Evolutionary conservation across 2,329 filamentous ascomycete genomes (phyloP).

Genomic region (Neofusicoccum sp.): DNA sequence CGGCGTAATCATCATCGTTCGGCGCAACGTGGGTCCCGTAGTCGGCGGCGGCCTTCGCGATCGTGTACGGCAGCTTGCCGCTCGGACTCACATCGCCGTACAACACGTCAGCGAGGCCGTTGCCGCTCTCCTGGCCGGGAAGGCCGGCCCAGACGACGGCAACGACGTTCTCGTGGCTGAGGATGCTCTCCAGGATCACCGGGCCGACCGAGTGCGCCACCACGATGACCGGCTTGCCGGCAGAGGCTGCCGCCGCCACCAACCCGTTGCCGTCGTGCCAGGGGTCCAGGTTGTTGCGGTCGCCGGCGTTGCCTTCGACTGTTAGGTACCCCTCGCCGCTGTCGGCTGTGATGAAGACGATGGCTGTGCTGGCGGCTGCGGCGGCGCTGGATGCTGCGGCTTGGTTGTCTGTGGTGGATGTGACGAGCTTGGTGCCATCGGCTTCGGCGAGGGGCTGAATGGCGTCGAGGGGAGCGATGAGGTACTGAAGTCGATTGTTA

Average conservation of each 20-base stretch:
- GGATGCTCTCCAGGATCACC: conserved; percentile 39
- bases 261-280: conserved; percentile 50
- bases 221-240: conserved; percentile 42
- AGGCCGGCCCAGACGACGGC: conserved; percentile 45
- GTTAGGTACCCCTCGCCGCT: conserved; percentile 54
- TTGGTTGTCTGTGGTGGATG: conserved; percentile 43
- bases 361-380: conserved; percentile 37
- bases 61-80: conserved; percentile 61
- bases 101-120: conserved; percentile 56
- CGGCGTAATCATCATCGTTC: conserved; percentile 39
- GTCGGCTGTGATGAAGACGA: conserved; percentile 54
- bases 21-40: conserved; percentile 33
- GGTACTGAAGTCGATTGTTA: conserved; percentile 34
- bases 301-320: conserved; percentile 49
- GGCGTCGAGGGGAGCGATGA: conserved; percentile 48
- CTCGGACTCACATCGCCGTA: conserved; percentile 72
- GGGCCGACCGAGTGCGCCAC: conserved; percentile 43
- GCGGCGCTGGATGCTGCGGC: conserved; percentile 42
- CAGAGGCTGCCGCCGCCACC: conserved; percentile 40
- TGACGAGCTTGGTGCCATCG: conserved; percentile 42
- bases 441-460: conserved; percentile 42
- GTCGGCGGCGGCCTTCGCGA: conserved; percentile 37
- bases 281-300: conserved; percentile 52
- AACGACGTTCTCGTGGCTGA: conserved; percentile 40
- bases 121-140: conserved; percentile 49